Evolutionary conservation across 2,329 filamentous ascomycete genomes (phyloP).

Genomic region (Colletotrichum sp.): DNA sequence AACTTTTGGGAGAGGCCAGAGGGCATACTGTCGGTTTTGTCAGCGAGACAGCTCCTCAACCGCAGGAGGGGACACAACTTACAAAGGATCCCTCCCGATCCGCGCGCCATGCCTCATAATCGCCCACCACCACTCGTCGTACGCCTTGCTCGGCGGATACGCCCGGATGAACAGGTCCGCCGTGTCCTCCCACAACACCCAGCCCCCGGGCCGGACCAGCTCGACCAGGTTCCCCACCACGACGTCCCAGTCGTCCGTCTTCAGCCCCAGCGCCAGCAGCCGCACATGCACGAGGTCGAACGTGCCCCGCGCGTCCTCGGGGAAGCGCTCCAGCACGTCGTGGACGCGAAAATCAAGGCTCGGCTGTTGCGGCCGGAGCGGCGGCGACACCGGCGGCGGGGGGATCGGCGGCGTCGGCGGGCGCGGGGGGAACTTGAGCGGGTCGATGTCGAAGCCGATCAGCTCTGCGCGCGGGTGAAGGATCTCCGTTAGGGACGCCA

Average conservation of each 20-base stretch:
- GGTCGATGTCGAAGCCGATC: conserved; percentile 24
- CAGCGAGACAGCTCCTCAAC: neutral
- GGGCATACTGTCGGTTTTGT: neutral
- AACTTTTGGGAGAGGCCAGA: conserved; percentile 1
- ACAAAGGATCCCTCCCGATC: neutral
- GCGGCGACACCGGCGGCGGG: neutral
- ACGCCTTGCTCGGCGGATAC: conserved; percentile 11
- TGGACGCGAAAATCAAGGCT: conserved; percentile 13
- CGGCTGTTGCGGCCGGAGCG: neutral
- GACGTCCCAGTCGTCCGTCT: conserved; percentile 19
- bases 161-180: neutral
- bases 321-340: conserved; percentile 19
- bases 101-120: neutral
- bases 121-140: conserved; percentile 14
- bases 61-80: neutral
- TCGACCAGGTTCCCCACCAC: conserved; percentile 12
- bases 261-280: conserved; percentile 16
- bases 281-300: conserved; percentile 26
- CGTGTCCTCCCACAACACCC: conserved; percentile 24
- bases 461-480: conserved; percentile 9
- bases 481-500: conserved; percentile 13
- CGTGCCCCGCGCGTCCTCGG: neutral
- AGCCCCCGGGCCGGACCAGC: conserved; percentile 22
- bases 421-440: conserved; percentile 18
- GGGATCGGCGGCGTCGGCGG: conserved; percentile 7